A percentile compares a stretch with the other conserved stretches of the same genome.
These are phyloP conservation scores for Basidiobolus meristosporus DNA, from an alignment of 371 early-diverging fungal species.

Conservation along the genomic window DNA sequence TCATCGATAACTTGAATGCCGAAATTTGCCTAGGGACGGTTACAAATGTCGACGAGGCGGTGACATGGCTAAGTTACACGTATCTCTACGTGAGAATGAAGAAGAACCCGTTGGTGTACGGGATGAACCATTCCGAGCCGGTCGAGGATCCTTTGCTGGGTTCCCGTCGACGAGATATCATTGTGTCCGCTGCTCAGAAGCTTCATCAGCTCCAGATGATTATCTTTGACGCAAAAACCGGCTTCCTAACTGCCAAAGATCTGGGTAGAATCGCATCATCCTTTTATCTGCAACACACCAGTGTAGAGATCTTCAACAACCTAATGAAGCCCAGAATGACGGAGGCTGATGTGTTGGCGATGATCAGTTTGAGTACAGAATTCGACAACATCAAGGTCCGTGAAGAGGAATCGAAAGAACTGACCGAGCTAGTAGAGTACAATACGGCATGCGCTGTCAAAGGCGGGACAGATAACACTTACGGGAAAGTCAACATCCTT, in stretches of 20 bases:
- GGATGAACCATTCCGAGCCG: conserved; percentile 55
- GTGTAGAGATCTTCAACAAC: conserved; percentile 67
- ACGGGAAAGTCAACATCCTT: conserved; percentile 84
- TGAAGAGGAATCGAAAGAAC: conserved; percentile 65
- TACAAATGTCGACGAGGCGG: conserved; percentile 80
- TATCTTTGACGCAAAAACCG: conserved; percentile 62
- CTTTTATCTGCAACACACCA: conserved; percentile 74
- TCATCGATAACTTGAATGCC: conserved; percentile 91
- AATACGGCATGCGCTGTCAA: conserved; percentile 40
- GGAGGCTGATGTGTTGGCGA: conserved; percentile 73
- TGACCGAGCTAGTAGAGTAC: conserved; percentile 42
- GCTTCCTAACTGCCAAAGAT: conserved; percentile 71
- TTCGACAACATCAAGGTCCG: conserved; percentile 84
- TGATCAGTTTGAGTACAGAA: conserved; percentile 79
- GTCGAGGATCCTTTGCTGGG: conserved; percentile 61
- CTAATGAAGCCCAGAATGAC: conserved; percentile 55
- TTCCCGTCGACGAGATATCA: conserved; percentile 48
- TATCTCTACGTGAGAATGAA: conserved; percentile 95
- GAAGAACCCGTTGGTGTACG: conserved; percentile 84
- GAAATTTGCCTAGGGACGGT: conserved; percentile 94
- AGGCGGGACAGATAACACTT: conserved; percentile 31
- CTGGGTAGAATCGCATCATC: conserved; percentile 82
- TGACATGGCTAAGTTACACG: conserved; percentile 94
- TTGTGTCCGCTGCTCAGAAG: conserved; percentile 44
- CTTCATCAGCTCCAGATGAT: conserved; percentile 88